Evolutionary conservation across 1,284 basidiomycete genomes (phyloP), one percentile per base, ranked within the genome.

Genomic region (Heimioporus punctisporus): DNA sequence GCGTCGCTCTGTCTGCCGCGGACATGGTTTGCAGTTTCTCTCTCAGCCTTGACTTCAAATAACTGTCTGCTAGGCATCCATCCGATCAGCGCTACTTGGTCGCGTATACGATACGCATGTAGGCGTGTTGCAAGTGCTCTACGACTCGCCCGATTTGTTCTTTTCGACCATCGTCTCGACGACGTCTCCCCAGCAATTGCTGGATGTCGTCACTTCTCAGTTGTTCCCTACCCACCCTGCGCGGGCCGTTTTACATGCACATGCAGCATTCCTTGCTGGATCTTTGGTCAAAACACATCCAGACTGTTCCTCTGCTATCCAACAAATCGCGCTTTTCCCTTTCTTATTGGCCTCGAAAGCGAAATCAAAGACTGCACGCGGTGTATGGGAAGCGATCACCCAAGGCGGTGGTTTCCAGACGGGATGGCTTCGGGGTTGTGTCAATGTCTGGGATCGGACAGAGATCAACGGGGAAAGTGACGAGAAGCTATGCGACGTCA

Each of bases 301-400:
- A 1, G 69, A 74, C 0, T 54, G 73, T 1, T 62, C 72, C 14
- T 68, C 78, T 26, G 67, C 76, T 6, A 71, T 89, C 11, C 85
- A 93, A 59, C 75, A 85, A 60, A 69, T 74, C 23, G 68, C 90
- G 3, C 70, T 95, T 46, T 89, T 93, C 65, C 89, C 90, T 0
- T 84, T 85, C 61, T 72, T 96, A 21, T 70, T 96, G 15, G 86
- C 84, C 57, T 87, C 87, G 6, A 91, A 90, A 63, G 73, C 86
- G 6, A 80, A 84, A 46, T 82, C 86, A 57, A 85, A 83, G 61
- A 86, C 84, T 0, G 77, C 82, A 0, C 76, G 80, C 27, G 65
- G 78, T 25, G 82, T 86, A 1, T 94, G 92, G 92, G 82, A 84
- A 54, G 70, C 80, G 15, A 64, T 92, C 25, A 71, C 71, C 25